Evolutionary conservation across 2,329 filamentous ascomycete species (phyloP), one percentile per base, ranked within the genome.

Genomic region (Microcyclosporella mali): DNA sequence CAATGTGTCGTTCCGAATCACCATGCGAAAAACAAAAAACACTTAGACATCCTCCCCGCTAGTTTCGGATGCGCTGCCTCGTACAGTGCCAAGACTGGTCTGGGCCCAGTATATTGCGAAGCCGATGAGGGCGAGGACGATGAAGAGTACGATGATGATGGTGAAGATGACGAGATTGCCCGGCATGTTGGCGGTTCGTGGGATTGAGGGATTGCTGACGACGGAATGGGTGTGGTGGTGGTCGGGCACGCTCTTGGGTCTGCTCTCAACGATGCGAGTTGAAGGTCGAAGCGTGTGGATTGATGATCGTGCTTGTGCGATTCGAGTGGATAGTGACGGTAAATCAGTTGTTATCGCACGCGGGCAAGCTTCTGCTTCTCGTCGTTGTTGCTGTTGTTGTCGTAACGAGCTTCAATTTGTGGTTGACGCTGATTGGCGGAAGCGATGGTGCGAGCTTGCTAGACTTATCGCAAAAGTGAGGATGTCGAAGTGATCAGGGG

Each of bases 231-330:
- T 7, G 19, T 16, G 28, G 35, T 41, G 12, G 21, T 27, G 14
- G 6, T 32, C 15, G 36, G 9, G 2, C 3, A 14, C 15, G 12
- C 21, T 38, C 16, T 17, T 36, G n/a, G n/a, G n/a, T n/a, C n/a
- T n/a, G n/a, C n/a, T n/a, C n/a, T n/a, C n/a, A n/a, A n/a, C n/a
- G n/a, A n/a, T n/a, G n/a, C n/a, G n/a, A n/a, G 33, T 46, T 49
- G 29, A 55, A 55, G 21, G 43, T 43, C 33, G 43, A 49, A 53
- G 63, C 37, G 68, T 70, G 51, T 44, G 86, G 79, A 52, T 89
- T 84, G 49, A 94, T 84, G n/a, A 77, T 77, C 43, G 82, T 78
- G 34, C 21, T 25, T 25, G 21, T 34, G 32, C 17, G n/a, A 15
- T 16, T 15, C 17, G 32, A 18, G 18, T 18, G n/a, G 15, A 6